Evolutionary conservation across 257 asterid species (phyloP).

Genomic region (Solanum chilense): DNA sequence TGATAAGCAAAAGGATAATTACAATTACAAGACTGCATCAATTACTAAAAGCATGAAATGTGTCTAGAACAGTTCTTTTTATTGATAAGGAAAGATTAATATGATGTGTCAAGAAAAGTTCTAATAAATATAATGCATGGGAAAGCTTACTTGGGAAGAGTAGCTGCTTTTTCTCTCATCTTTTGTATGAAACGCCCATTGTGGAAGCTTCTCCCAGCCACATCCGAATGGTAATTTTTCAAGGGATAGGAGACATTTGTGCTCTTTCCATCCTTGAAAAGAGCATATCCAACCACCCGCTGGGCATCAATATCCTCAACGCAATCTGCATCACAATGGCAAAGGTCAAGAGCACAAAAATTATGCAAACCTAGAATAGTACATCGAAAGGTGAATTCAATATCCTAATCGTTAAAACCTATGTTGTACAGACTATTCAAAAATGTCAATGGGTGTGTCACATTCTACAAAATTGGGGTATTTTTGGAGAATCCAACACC

Average conservation of each 20-base stretch:
- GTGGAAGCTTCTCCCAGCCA: slow-evolving; percentile 42
- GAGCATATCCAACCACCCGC: slow-evolving; percentile 40
- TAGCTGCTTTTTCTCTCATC: slow-evolving; percentile 41
- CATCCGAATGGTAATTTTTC: slow-evolving; percentile 24
- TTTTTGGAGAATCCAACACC: too few relatives aligned
- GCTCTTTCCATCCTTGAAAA: slow-evolving; percentile 38
- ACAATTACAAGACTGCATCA: background rate
- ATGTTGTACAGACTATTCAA: too few relatives aligned
- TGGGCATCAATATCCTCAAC: slow-evolving; percentile 48
- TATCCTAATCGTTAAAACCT: background rate
- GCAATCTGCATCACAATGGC: slow-evolving; percentile 23
- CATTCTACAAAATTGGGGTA: too few relatives aligned
- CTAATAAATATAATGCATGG: background rate
- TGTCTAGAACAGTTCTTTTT: background rate
- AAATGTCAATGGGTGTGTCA: too few relatives aligned
- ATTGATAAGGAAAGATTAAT: background rate
- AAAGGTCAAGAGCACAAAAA: background rate
- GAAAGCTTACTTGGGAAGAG: slow-evolving; percentile 29
- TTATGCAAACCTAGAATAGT: background rate
- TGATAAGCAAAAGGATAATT: background rate
- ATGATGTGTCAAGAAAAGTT: background rate
- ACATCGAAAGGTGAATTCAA: background rate
- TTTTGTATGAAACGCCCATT: slow-evolving; percentile 43
- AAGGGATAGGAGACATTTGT: slow-evolving; percentile 34
- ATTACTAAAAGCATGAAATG: background rate